A percentile compares a stretch with the other conserved stretches of the same genome.
Evolutionary conservation across 83 land plant species (phyloP).

Genomic region (Diphasiastrum complanatum): DNA sequence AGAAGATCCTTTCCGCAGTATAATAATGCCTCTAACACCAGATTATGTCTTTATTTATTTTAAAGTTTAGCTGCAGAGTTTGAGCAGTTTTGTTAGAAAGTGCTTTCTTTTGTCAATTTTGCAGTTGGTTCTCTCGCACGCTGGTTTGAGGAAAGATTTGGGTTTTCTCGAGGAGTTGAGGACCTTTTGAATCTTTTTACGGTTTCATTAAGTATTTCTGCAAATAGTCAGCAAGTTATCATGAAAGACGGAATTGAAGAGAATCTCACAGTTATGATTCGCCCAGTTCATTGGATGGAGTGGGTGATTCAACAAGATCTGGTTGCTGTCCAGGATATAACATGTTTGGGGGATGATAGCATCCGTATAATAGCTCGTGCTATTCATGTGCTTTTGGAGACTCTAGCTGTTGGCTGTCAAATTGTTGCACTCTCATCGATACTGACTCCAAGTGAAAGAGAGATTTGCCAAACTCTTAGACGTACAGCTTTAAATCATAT

Average conservation of each 20-base stretch:
- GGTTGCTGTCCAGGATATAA: conserved; percentile 11
- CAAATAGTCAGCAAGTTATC: neutral
- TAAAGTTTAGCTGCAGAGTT: too few species aligned
- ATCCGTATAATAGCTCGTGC: conserved; percentile 3
- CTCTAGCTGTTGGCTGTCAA: neutral
- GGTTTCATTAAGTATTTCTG: conserved; percentile 7
- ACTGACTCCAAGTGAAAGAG: conserved; percentile 31
- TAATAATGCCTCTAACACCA: neutral
- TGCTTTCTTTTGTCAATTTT: conserved; percentile 1
- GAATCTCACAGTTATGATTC: neutral
- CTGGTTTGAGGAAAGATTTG: conserved; percentile 26
- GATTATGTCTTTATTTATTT: too few species aligned
- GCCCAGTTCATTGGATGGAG: conserved; percentile 37
- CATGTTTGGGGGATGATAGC: neutral
- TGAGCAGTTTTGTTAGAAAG: too few species aligned
- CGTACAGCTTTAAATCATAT: conserved; percentile 22
- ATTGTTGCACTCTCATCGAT: neutral
- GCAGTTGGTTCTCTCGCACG: conserved; percentile 33
- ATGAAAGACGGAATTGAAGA: neutral
- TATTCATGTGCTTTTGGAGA: conserved; percentile 16
- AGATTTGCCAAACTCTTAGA: conserved; percentile 13
- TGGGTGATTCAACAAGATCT: conserved; percentile 34
- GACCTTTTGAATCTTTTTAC: conserved; percentile 11
- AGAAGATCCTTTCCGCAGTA: neutral
- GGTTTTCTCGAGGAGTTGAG: conserved; percentile 3